A percentile compares a stretch with the other conserved stretches of the same genome.
These are phyloP conservation scores for Sisymbrium altissimum DNA, from an alignment of 345 rosid genomes.

Conservation along the genomic window DNA sequence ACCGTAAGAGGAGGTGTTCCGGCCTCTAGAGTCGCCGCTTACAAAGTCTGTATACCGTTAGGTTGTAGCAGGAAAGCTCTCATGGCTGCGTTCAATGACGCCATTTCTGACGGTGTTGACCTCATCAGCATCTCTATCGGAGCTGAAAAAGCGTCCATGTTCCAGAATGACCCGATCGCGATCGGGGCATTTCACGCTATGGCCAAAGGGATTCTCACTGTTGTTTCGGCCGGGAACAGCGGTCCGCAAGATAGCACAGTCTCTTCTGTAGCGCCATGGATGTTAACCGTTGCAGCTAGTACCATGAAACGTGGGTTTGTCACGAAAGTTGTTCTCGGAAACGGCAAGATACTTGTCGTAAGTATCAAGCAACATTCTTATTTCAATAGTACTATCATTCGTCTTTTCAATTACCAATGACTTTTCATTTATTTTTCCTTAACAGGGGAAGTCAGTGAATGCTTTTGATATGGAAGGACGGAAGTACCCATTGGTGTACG, in stretches of 20 bases:
- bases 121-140: slow-evolving; percentile 41
- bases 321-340: slow-evolving; percentile 39
- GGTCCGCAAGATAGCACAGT: neutral
- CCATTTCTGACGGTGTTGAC: slow-evolving; percentile 44
- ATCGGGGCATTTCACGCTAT: slow-evolving; percentile 50
- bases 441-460: slow-evolving; percentile 45
- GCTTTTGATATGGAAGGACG: slow-evolving; percentile 3
- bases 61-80: neutral
- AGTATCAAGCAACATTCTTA: slow-evolving; percentile 13
- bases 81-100: slow-evolving; percentile 39
- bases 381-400: neutral
- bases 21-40: slow-evolving; percentile 44
- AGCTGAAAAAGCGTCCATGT: fast-evolving
- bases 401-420: neutral
- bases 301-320: slow-evolving; percentile 38
- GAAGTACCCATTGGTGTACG: too few relatives aligned
- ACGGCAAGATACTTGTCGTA: slow-evolving; percentile 40
- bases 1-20: slow-evolving; percentile 50
- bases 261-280: slow-evolving; percentile 40
- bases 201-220: slow-evolving; percentile 42
- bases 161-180: slow-evolving; percentile 31
- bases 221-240: slow-evolving; percentile 39
- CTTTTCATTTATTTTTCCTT: too few relatives aligned
- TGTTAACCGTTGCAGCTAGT: slow-evolving; percentile 46
- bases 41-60: neutral